Evolutionary conservation across 2,329 filamentous ascomycete genomes (phyloP), one percentile per base, ranked within the genome.

Genomic region (Seiridium cupressi): DNA sequence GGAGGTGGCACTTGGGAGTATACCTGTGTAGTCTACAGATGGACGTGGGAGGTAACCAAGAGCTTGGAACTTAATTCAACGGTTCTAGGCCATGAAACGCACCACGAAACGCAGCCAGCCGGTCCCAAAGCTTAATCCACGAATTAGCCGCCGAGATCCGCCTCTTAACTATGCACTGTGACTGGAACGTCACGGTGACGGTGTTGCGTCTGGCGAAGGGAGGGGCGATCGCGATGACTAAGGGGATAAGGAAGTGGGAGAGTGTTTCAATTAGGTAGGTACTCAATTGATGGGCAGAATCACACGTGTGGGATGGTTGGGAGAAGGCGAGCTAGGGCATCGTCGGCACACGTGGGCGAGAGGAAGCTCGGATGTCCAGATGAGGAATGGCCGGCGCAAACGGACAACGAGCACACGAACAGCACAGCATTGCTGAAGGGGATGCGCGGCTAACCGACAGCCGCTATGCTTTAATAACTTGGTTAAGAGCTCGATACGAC

Each of bases 91-190:
- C 46, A 18, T 48, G 46, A 48, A 48, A 18, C 18, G 46, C 46
- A n/a, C 46, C 46, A 18, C 3, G 46, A 48, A 48, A 18, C 18
- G 46, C 46, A n/a, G 46, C 13, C 8, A n/a, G 9, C 46, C 46
- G 13, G 8, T 31, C 26, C 26, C 38, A 26, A 38, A 31, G 36
- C 44, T 26, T 9, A 57, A 46, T 34, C 54, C 40, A 57, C 54
- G 47, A 47, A 57, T 26, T 47, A 47, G 32, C 54, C 44, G 44
- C 54, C 54, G 40, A 47, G 40, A 46, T 48, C 54, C 54, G 54
- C 44, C 42, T 48, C 35, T 13, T n/a, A n/a, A 42, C 31, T 18
- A 18, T 40, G 31, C 11, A 57, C 44, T 57, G 54, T 40, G 47
- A 48, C 32, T 57, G 35, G 31, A 36, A 47, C 54, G 54, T 57